Conservation (phyloP, 805 yeast species). For the Barnettozyma salicaria region DNA sequence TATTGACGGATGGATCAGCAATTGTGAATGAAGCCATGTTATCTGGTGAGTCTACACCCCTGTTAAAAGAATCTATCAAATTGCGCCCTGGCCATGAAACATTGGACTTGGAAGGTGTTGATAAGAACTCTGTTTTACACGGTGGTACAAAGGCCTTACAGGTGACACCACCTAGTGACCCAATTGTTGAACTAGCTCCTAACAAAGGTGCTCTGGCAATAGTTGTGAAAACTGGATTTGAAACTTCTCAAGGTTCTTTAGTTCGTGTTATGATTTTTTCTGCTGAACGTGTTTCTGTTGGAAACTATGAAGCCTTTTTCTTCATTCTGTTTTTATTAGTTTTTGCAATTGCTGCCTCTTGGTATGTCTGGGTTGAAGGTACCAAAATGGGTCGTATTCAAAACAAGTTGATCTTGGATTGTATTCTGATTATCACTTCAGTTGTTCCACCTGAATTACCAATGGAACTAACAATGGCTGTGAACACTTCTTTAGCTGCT, state of each 20-base stretch:
- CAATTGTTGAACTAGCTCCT: constrained; percentile 52
- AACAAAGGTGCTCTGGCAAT: constrained; percentile 89
- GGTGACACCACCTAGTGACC: constrained; percentile 62
- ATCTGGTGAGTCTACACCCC: constrained; percentile 96
- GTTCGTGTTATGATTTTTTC: constrained; percentile 98
- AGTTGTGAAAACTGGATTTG: constrained; percentile 94
- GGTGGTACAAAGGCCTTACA: constrained; percentile 97
- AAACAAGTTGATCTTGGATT: constrained; percentile 87
- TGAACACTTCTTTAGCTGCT: constrained; percentile 83
- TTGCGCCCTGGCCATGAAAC: constrained; percentile 69
- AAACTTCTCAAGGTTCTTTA: constrained; percentile 94
- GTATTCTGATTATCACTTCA: constrained; percentile 92
- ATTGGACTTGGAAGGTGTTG: constrained; percentile 74
- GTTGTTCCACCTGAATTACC: constrained; percentile 99
- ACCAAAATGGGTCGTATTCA: constrained; percentile 92
- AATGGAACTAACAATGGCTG: constrained; percentile 98
- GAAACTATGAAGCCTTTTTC: constrained; percentile 88
- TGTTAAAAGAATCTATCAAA: constrained; percentile 84
- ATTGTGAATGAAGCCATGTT: constrained; percentile 98
- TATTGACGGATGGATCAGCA: constrained; percentile 82
- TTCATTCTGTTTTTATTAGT: constrained; percentile 84
- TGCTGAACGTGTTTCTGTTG: constrained; percentile 93
- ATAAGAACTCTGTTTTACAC: constrained; percentile 80
- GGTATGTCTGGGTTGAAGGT: constrained; percentile 99
- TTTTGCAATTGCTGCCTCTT: constrained; percentile 91